These are phyloP conservation scores for Escovopsis sp. DNA, from an alignment of 2,329 filamentous ascomycete genomes.

Conservation along the genomic window DNA sequence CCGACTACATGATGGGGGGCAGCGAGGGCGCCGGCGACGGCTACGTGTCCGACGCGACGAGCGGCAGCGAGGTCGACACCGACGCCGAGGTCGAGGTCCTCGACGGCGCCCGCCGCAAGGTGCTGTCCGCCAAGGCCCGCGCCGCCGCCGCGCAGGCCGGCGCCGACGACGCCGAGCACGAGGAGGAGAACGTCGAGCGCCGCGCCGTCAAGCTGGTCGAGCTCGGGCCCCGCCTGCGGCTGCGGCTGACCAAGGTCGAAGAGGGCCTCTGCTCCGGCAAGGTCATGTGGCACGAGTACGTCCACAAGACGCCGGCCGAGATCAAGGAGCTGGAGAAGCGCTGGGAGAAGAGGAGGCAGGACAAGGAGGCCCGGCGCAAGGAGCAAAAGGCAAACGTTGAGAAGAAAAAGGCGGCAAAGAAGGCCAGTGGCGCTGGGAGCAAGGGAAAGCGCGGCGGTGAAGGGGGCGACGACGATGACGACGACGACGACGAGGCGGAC, in stretches of 20 bases:
- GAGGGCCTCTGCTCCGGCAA: conserved; percentile 82
- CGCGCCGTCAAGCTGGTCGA: conserved; percentile 85
- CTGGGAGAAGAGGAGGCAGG: conserved; percentile 63
- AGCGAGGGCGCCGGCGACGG: conserved; percentile 54
- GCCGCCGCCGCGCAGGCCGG: conserved; percentile 23
- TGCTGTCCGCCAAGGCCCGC: conserved; percentile 37
- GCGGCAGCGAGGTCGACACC: conserved; percentile 83
- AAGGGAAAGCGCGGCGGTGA: too few relatives aligned
- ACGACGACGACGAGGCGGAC: conserved; percentile 24
- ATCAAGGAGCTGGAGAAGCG: conserved; percentile 62
- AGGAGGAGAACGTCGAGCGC: conserved; percentile 53
- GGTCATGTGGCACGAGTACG: conserved; percentile 94
- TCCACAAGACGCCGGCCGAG: conserved; percentile 70
- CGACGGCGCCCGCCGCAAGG: conserved; percentile 46
- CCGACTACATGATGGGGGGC: conserved; percentile 82
- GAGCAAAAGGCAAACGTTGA: conserved; percentile 85
- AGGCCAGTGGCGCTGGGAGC: conserved; percentile 23
- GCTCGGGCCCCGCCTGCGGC: conserved; percentile 74
- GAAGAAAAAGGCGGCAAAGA: conserved; percentile 49
- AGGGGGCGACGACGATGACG: conserved; percentile 18
- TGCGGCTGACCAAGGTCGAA: conserved; percentile 89
- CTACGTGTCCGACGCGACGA: conserved; percentile 73
- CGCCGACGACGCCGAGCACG: conserved; percentile 30
- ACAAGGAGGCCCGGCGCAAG: conserved; percentile 69
- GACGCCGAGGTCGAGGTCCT: conserved; percentile 88